Evolutionary conservation across 2,329 filamentous ascomycete species (phyloP), one percentile per base, ranked within the genome.

Genomic region (Saccharata proteae): DNA sequence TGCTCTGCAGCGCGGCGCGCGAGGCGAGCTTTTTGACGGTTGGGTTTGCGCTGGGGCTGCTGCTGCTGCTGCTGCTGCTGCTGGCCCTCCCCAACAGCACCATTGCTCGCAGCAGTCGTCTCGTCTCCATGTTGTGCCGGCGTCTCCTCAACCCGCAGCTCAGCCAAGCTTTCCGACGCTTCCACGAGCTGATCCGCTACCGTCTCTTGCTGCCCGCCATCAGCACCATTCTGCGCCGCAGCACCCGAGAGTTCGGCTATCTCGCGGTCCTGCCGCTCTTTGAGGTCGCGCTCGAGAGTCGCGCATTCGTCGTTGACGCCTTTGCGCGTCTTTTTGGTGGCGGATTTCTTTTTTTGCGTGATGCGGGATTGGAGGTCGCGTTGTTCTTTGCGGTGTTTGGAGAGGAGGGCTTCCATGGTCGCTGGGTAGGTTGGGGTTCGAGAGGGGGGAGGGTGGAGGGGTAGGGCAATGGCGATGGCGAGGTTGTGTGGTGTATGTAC

Each of bases 341-440:
- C 86, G 44, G 81, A 79, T 65, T 94, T 96, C 67, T 94, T 98
- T 69, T 94, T 96, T 59, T 80, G 85, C 4, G 83, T 94, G 48
- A 92, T 76, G 37, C 79, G 77, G 30, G 74, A 71, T 54, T 93
- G 82, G 16, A 98, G 68, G 38, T 96, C 88, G 44, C 77, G 78
- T 54, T 80, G 76, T 59, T 98, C 88, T 57, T 83, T 90, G 46
- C 83, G 77, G 54, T 98, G 90, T 27, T 77, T 79, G 21, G 75
- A 64, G 45, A 83, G 77, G 34, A 90, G 61, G 39, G 81, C 76
- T 38, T 94, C 86, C 57, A 90, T 73, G 14, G 43, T 44, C 32
- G 50, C 47, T 21, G 40, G 14, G 19, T 16, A 20, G 10, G 26
- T 21, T 8, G 11, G 11, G 24, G 6, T 4, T 26, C n/a, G n/a